phyloP scores from a whole-genome alignment of 495 filamentous ascomycete genomes.

The Talaromyces adpressus region DNA sequence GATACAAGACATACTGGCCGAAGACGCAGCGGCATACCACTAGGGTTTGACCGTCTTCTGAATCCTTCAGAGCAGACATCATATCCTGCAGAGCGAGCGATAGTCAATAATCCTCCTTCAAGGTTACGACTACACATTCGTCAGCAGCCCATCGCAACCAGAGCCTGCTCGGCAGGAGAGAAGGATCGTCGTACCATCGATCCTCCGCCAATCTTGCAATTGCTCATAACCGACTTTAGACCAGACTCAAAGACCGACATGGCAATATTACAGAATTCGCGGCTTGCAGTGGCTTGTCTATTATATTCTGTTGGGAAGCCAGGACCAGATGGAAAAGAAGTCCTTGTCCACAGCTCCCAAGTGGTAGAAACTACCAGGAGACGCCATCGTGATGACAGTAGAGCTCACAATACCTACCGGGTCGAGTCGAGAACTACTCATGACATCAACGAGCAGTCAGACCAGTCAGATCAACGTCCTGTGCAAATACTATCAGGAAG shows the following conservation, averaged over 20 bases:
- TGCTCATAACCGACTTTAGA: constrained; percentile 63
- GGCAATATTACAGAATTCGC: constrained; percentile 61
- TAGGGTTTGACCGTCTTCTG: constrained; percentile 36
- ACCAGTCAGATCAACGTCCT: constrained; percentile 18
- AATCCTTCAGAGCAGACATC: constrained; percentile 17
- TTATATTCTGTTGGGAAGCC: constrained; percentile 39
- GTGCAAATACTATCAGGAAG: constrained; percentile 35
- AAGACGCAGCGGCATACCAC: constrained; percentile 24
- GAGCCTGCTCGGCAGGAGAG: constrained; percentile 92
- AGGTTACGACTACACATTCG: constrained; percentile 60
- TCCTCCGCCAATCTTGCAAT: constrained; percentile 88
- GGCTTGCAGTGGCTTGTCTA: constrained; percentile 78
- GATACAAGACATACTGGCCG: constrained; percentile 4
- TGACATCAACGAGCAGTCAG: constrained; percentile 20
- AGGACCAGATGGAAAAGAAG: constrained; percentile 9
- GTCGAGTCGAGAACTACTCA: background rate
- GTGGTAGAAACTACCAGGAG: background rate
- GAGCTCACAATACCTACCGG: background rate
- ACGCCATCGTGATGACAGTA: background rate
- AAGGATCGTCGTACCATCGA: constrained; percentile 90
- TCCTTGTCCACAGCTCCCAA: constrained; percentile 10
- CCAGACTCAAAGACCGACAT: constrained; percentile 41
- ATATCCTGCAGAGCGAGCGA: background rate
- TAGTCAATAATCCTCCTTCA: constrained; percentile 17
- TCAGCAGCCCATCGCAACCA: constrained; percentile 83